A percentile compares a stretch with the other conserved stretches of the same genome.
Conservation (phyloP, 1,139 yeast genomes). For the Fermentozyma sake region DNA sequence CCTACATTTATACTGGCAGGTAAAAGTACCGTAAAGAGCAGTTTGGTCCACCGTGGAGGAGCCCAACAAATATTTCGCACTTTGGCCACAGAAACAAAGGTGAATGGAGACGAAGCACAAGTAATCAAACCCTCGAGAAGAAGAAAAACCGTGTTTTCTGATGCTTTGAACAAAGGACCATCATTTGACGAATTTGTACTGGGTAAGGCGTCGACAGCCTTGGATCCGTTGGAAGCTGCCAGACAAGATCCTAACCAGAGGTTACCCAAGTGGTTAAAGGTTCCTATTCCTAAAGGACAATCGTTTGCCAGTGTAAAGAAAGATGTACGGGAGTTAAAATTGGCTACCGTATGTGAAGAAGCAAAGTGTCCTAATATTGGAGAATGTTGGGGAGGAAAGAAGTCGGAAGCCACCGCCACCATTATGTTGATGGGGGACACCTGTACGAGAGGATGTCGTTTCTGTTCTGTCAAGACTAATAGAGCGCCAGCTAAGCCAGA, state of each 20-base stretch:
- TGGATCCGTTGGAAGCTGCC: constrained; percentile 71
- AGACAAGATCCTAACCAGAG: constrained; percentile 58
- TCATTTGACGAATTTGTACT: constrained; percentile 86
- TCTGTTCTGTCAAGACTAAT: constrained; percentile 93
- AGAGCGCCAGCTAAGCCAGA: constrained; percentile 86
- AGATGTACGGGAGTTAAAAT: constrained; percentile 81
- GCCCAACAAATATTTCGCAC: too few relatives aligned
- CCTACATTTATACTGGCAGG: too few relatives aligned
- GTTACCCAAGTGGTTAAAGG: constrained; percentile 90
- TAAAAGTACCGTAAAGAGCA: too few relatives aligned
- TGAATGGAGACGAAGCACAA: too few relatives aligned
- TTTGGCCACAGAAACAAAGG: too few relatives aligned
- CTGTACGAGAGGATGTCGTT: constrained; percentile 97
- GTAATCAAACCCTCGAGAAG: constrained; percentile 24
- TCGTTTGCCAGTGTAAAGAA: constrained; percentile 74
- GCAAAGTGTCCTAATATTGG: constrained; percentile 99
- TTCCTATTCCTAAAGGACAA: constrained; percentile 90
- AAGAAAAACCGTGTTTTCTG: constrained; percentile 61
- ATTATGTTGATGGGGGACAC: constrained; percentile 98
- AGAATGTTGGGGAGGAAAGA: constrained; percentile 99
- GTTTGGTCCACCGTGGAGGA: too few relatives aligned
- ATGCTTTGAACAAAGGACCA: constrained; percentile 78
- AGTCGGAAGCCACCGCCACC: constrained; percentile 96
- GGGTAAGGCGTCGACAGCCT: constrained; percentile 69
- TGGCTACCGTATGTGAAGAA: constrained; percentile 96